These are phyloP conservation scores for Austropuccinia psidii DNA, from an alignment of 1,284 basidiomycete species.

Conservation along the genomic window DNA sequence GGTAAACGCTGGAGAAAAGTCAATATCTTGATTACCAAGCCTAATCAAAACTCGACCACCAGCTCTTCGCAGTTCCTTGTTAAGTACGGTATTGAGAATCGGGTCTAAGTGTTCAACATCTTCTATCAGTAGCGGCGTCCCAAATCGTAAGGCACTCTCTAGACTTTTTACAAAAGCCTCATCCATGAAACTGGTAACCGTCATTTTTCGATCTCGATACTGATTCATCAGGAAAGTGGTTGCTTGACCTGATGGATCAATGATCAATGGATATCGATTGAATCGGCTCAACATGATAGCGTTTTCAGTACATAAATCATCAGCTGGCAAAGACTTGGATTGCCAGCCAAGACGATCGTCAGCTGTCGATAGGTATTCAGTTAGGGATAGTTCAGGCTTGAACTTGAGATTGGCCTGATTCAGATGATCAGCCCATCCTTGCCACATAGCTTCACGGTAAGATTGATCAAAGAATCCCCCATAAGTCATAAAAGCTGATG, in stretches of 20 bases:
- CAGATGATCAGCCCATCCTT: slow-evolving; percentile 84
- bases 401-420: slow-evolving; percentile 81
- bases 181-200: slow-evolving; percentile 96
- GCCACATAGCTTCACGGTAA: slow-evolving; percentile 95
- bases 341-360: slow-evolving; percentile 96
- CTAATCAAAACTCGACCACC: slow-evolving; percentile 97
- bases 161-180: slow-evolving; percentile 97
- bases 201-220: slow-evolving; percentile 92
- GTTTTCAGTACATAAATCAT: slow-evolving; percentile 94
- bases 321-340: slow-evolving; percentile 83
- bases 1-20: slow-evolving; percentile 97
- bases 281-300: slow-evolving; percentile 94
- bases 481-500: slow-evolving; percentile 93
- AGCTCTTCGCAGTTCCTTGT: slow-evolving; percentile 77
- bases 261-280: slow-evolving; percentile 94
- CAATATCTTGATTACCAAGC: slow-evolving; percentile 96
- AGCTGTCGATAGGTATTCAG: slow-evolving; percentile 93
- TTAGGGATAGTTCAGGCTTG: slow-evolving; percentile 83
- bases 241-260: slow-evolving; percentile 98
- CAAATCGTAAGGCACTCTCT: slow-evolving; percentile 97
- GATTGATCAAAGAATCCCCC: slow-evolving; percentile 98
- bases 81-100: slow-evolving; percentile 93
- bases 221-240: slow-evolving; percentile 88
- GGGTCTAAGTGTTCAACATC: slow-evolving; percentile 98
- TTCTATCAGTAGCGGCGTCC: slow-evolving; percentile 92